Base-by-base conservation (phyloP, 306 rosid species). In the Cucurbita pepo region DNA sequence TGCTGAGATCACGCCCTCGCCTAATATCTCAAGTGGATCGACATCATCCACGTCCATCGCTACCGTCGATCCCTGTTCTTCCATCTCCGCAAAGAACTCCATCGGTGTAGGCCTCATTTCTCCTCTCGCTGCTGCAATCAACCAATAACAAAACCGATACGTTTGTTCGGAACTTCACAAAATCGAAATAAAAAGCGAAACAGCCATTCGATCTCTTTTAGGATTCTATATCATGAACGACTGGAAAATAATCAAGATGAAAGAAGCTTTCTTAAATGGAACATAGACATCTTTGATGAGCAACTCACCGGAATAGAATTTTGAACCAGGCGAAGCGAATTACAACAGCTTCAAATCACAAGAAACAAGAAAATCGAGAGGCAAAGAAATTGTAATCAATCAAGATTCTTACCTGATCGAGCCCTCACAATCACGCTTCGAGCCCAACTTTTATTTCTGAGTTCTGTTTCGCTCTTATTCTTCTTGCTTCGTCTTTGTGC, bases 31-130 rank as follows among this genome's bases (percentile, higher is more conserved):
- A 25, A 85, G 83, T 0, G 90, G 79, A 74, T 92, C 96, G 0
- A 80, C 89, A 52, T 92, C 97, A 77, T 92, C 97, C 0, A 92
- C 97, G 48, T 92, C 96, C 96, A 92, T 92, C 22, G 92, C 97
- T 89, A 90, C 89, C 4, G 95, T 34, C 10, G 97, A 82, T 3
- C 83, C 91, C 58, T 86, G 92, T 21, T 90, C 96, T 0, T 92
- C 97, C 91, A 92, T 80, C 76, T 90, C 97, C 38, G 85, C 86
- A 71, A 88, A 86, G 81, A 85, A 80, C 1, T 88, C 96, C 88
- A 88, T 88, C 45, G 85, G 77, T 83, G 82, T 88, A 43, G 90
- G 64, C 77, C 88, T 86, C 90, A 81, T 83, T 45, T 16, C 59
- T 37, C 51, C 6, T 43, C 4, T 16, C 16, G 19, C 56, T 36